Conservation (phyloP, 2,329 filamentous ascomycete species). For the Lasiodiplodia gonubiensis region DNA sequence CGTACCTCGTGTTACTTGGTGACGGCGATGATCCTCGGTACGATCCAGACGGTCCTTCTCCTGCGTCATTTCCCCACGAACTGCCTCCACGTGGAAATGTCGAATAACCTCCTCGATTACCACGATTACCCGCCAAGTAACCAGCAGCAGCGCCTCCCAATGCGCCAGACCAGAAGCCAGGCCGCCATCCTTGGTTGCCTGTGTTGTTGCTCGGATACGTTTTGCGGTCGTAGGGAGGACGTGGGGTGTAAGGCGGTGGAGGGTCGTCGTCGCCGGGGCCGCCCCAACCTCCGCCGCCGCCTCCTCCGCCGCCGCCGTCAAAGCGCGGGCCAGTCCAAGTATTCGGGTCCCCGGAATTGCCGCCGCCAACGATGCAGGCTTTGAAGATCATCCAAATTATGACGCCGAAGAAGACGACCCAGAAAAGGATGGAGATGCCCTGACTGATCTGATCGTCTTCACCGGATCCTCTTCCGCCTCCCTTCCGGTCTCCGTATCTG, state of each 20-base stretch:
- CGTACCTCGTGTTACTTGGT: constrained; percentile 56
- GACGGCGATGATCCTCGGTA: constrained; percentile 46
- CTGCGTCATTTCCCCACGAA: constrained; percentile 40
- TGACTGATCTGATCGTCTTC: constrained; percentile 43
- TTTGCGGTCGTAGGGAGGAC: constrained; percentile 34
- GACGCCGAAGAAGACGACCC: constrained; percentile 65
- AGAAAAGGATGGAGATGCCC: constrained; percentile 59
- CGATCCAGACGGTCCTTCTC: constrained; percentile 34
- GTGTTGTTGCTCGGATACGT: constrained; percentile 35
- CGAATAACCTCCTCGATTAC: constrained; percentile 49
- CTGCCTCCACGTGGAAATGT: constrained; percentile 37
- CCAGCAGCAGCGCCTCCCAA: constrained; percentile 71
- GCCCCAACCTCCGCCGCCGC: constrained; percentile 49
- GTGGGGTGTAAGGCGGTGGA: constrained; percentile 55
- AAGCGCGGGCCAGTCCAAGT: constrained; percentile 34
- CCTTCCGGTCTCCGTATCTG: constrained; percentile 66
- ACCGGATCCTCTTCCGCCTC: constrained; percentile 42
- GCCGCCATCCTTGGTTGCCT: constrained; percentile 62
- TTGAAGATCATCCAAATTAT: constrained; percentile 67
- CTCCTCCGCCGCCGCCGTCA: constrained; percentile 39
- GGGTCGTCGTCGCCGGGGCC: constrained; percentile 56
- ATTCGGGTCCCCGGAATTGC: constrained; percentile 22
- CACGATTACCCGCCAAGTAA: constrained; percentile 58
- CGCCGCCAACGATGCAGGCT: constrained; percentile 47
- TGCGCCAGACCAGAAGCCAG: constrained; percentile 77